These are phyloP conservation scores for Vicia faba DNA, from an alignment of 306 rosid genomes.

Conservation along the genomic window DNA sequence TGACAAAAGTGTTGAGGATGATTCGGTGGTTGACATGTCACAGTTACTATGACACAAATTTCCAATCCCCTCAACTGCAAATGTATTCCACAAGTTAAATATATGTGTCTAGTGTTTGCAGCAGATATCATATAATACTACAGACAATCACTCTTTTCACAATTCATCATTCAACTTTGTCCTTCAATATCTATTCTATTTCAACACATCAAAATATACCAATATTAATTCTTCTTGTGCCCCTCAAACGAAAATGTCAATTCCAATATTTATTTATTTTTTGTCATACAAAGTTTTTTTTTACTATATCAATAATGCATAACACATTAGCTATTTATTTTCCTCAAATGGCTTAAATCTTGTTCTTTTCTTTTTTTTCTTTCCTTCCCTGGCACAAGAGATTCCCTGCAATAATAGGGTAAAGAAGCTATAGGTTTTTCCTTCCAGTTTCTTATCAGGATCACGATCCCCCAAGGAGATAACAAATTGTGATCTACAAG, in stretches of 20 bases:
- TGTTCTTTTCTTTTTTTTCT: conserved; percentile 8
- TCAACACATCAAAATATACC: conserved; percentile 11
- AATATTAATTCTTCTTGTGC: conserved; percentile 9
- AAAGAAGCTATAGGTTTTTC: conserved; percentile 22
- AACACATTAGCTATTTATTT: conserved; percentile 21
- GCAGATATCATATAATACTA: neutral
- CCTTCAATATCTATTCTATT: conserved; percentile 3
- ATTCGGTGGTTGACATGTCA: conserved; percentile 32
- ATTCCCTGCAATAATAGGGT: conserved; percentile 14
- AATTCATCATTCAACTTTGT: conserved; percentile 1
- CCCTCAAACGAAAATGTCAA: neutral
- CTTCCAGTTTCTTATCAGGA: conserved; percentile 11
- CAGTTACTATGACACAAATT: neutral
- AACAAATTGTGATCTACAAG: conserved; percentile 40
- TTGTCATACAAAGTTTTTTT: no score
- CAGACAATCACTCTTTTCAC: conserved; percentile 7
- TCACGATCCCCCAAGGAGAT: conserved; percentile 40
- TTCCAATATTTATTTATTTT: neutral
- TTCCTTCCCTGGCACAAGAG: conserved; percentile 26
- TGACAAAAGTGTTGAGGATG: conserved; percentile 23
- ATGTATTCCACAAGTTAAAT: conserved; percentile 29
- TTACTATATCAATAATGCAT: neutral
- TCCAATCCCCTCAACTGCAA: conserved; percentile 18
- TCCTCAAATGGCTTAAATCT: conserved; percentile 33
- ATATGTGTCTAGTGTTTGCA: neutral